Percentiles rank a stretch among this genome's conserved stretches.
Evolutionary conservation across 805 yeast species (phyloP).

Genomic region (Ogataea ramenticola): DNA sequence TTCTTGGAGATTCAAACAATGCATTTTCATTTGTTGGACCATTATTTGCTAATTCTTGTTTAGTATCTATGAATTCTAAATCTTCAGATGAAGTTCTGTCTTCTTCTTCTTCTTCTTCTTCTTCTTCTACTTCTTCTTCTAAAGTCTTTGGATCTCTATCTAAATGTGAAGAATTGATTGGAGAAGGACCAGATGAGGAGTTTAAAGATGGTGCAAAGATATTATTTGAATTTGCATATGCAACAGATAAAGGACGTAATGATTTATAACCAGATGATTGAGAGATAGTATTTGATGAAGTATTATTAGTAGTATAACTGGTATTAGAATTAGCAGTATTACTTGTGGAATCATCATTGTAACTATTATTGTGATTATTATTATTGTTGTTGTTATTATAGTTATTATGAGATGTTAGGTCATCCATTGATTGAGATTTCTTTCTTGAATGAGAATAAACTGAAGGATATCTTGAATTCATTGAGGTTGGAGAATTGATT

Average conservation of each 20-base stretch:
- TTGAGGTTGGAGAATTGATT: background rate
- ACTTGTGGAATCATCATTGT: background rate
- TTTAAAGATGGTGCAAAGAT: background rate
- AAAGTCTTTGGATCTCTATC: background rate
- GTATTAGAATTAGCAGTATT: background rate
- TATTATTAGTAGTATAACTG: background rate
- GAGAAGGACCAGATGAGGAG: background rate
- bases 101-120: constrained; percentile 8
- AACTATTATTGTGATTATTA: background rate
- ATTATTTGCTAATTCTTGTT: background rate
- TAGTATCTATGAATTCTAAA: background rate
- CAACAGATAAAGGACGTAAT: constrained; percentile 14
- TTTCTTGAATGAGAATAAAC: constrained; percentile 34
- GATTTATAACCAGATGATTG: constrained; percentile 2
- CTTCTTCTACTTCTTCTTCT: constrained; percentile 7
- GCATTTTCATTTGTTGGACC: constrained; percentile 4
- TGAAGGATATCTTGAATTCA: background rate
- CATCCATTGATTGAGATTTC: constrained; percentile 46
- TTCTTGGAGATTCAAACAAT: constrained; percentile 58
- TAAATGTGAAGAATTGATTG: background rate
- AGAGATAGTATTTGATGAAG: background rate
- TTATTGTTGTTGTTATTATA: background rate
- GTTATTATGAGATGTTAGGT: constrained; percentile 15
- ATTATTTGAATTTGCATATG: constrained; percentile 1
- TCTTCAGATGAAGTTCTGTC: constrained; percentile 1